Conservation (phyloP, 345 rosid species). For the Heritiera littoralis region DNA sequence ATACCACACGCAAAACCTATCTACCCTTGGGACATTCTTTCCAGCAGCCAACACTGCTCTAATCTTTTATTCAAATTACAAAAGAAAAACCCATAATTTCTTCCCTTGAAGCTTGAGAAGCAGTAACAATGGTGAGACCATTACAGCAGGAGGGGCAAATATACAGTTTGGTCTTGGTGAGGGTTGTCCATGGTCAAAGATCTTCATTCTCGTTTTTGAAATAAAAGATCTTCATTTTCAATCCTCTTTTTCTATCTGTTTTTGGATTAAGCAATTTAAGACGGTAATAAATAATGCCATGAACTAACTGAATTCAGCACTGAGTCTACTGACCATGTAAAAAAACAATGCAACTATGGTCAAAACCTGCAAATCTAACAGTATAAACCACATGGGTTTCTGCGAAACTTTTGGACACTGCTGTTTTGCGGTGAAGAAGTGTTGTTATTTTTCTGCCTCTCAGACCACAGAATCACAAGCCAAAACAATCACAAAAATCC, state of each 20-base stretch:
- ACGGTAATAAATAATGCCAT: background rate
- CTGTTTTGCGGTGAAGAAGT: conserved; percentile 15
- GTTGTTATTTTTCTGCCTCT: conserved; percentile 1
- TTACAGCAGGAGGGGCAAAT: background rate
- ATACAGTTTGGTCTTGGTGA: background rate
- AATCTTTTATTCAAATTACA: background rate
- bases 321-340: conserved; percentile 3
- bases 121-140: background rate
- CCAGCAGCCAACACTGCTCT: conserved; percentile 2
- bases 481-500: conserved; percentile 30
- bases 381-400: conserved; percentile 38
- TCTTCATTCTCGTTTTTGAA: too few relatives aligned
- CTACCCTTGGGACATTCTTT: conserved; percentile 9
- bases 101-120: background rate
- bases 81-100: too few relatives aligned
- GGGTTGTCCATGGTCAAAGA: background rate
- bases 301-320: background rate
- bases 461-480: conserved; percentile 37
- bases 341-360: conserved; percentile 13
- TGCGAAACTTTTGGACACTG: conserved; percentile 23
- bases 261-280: background rate
- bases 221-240: too few relatives aligned
- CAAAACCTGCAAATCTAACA: conserved; percentile 29
- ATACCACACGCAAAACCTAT: conserved; percentile 36
- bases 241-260: background rate